These are phyloP conservation scores for Aspergillus amoenus DNA, from an alignment of 2,329 filamentous ascomycete genomes.

Conservation along the genomic window DNA sequence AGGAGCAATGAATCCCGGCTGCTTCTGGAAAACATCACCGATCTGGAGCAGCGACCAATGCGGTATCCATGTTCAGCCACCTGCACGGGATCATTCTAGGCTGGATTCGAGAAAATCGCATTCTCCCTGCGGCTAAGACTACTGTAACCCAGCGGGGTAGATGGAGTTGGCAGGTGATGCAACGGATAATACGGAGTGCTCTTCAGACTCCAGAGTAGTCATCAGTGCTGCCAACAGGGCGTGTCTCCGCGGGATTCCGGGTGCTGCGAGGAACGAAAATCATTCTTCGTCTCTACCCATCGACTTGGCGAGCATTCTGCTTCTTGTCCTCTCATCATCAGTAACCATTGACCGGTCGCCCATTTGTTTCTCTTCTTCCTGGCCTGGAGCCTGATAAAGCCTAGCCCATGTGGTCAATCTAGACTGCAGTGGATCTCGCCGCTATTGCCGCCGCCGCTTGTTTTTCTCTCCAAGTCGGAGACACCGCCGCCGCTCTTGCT, in stretches of 20 bases:
- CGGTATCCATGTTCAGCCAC: conserved; percentile 4
- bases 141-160: not conserved
- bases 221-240: not conserved
- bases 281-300: not conserved
- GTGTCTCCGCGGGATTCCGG: conserved; percentile 1
- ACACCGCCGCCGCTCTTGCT: conserved; percentile 6
- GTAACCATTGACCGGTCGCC: not conserved
- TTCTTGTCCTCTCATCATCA: not conserved
- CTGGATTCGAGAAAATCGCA: not conserved
- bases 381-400: not conserved
- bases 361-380: not conserved
- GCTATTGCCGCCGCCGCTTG: conserved; percentile 25
- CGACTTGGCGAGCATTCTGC: not conserved
- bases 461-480: conserved; percentile 11
- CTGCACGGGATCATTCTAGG: not conserved
- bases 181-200: not conserved
- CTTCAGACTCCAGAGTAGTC: not conserved
- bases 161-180: not conserved
- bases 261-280: not conserved
- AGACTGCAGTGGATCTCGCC: conserved; percentile 15
- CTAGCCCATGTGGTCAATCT: conserved; percentile 1
- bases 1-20: conserved; percentile 6
- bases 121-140: not conserved
- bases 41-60: conserved; percentile 4
- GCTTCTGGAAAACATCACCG: conserved; percentile 12